Conservation (phyloP, 176 grass and related monocot species). For the Secale cereale region DNA sequence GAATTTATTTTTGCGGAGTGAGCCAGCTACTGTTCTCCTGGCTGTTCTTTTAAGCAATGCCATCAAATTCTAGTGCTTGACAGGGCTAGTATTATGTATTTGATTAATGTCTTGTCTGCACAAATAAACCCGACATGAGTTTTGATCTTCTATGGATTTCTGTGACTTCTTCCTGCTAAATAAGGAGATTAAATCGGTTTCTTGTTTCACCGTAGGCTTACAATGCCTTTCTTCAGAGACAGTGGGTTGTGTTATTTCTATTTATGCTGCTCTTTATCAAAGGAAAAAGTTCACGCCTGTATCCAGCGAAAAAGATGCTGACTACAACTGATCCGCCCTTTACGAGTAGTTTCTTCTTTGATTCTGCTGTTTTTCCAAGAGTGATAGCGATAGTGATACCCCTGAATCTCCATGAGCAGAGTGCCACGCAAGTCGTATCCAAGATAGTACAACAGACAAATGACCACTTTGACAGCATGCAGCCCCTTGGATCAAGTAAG, state of each 20-base stretch:
- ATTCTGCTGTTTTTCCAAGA: neutral
- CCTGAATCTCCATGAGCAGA: too few relatives aligned
- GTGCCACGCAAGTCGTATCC: too few relatives aligned
- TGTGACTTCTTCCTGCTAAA: neutral
- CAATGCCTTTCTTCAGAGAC: neutral
- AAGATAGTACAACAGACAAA: too few relatives aligned
- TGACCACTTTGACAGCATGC: neutral
- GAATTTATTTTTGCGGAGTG: neutral
- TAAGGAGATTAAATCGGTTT: neutral
- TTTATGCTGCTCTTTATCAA: neutral
- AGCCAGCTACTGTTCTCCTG: neutral
- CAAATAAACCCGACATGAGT: conserved; percentile 3
- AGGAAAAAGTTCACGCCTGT: neutral
- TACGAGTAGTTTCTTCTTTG: neutral
- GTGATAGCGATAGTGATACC: too few relatives aligned
- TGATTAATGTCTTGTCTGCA: neutral
- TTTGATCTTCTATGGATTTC: neutral
- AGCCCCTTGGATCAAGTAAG: neutral
- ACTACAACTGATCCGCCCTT: neutral
- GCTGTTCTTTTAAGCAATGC: neutral
- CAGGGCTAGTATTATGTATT: neutral
- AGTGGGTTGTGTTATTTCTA: neutral
- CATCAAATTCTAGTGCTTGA: too few relatives aligned
- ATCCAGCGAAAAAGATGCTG: neutral
- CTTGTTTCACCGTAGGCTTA: neutral